Evolutionary conservation across 2,329 filamentous ascomycete genomes (phyloP), one percentile per base, ranked within the genome.

Genomic region (Nigrospora sphaerica): DNA sequence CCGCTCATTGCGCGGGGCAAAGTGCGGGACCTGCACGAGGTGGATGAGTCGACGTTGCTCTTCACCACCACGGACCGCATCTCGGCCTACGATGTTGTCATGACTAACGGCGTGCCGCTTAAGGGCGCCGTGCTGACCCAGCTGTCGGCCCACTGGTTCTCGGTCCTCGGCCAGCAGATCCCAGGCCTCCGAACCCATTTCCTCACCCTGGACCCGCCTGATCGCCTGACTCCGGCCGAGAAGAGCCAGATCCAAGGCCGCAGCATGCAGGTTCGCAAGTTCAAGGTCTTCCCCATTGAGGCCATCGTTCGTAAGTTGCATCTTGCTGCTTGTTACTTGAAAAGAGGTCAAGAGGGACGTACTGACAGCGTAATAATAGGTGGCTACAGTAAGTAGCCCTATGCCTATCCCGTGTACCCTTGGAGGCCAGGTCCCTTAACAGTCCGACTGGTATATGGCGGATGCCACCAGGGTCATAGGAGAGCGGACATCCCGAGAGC

Each of bases 81-180:
- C 64, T 95, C 89, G 19, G 93, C 93, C 46, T 97, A 92, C 73
- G 92, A 97, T 76, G 89, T 95, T 57, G 81, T 95, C 57, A 83
- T 95, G 75, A 44, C 43, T 58, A 96, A 93, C 57, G 72, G 72
- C 52, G 71, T 78, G 43, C 70, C 72, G 39, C 60, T 69, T 60
- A 81, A 81, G 68, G 78, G 78, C 54, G 62, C 64, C 48, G 66
- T 79, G 44, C 67, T 80, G 42, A 75, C 70, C 28, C 60, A 66
- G 50, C 57, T 71, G 49, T 65, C 63, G 43, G 71, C 71, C 13
- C 72, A 77, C 57, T 81, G 77, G 77, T 80, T 81, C 64, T 57
- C 62, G 34, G 68, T 77, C 14, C 68, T 75, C 42, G 57, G 66
- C 5, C 56, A 65, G 33, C 62, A 62, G 23, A 59, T 79, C 35